These are phyloP conservation scores for Polytrichum formosum DNA, from an alignment of 225 moss, liverwort and hornwort genomes.

Conservation along the genomic window DNA sequence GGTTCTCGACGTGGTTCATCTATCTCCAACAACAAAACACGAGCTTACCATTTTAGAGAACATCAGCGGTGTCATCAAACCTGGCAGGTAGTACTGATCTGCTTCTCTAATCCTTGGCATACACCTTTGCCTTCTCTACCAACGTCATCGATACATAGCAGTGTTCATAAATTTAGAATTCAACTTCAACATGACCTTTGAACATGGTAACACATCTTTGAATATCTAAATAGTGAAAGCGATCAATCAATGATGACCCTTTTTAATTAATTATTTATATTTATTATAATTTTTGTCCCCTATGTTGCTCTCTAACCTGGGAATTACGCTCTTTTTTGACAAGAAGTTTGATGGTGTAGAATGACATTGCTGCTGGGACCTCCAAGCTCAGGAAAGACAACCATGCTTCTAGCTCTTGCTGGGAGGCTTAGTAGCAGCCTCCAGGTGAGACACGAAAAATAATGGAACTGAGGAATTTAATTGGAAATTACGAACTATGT, in stretches of 20 bases:
- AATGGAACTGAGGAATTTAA: too few species aligned
- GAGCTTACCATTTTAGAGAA: constrained; percentile 56
- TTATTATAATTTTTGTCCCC: too few species aligned
- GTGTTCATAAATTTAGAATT: background rate
- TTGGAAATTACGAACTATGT: too few species aligned
- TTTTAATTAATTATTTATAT: too few species aligned
- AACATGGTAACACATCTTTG: background rate
- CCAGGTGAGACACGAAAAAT: constrained; percentile 14
- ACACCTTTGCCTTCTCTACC: too few species aligned
- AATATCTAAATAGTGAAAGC: background rate
- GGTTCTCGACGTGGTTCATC: constrained; percentile 3
- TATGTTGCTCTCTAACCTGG: too few species aligned
- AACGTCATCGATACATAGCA: too few species aligned
- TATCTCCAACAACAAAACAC: constrained; percentile 37
- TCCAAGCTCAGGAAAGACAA: constrained; percentile 56
- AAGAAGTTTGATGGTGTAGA: constrained; percentile 12
- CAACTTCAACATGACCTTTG: background rate
- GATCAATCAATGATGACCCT: too few species aligned
- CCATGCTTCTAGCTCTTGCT: constrained; percentile 48
- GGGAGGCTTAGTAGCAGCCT: constrained; percentile 34
- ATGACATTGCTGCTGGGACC: constrained; percentile 61
- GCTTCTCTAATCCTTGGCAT: too few species aligned
- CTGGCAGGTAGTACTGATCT: constrained; percentile 41
- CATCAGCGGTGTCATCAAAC: constrained; percentile 59
- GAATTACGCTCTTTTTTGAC: background rate